phyloP scores from a whole-genome alignment of 495 filamentous ascomycete genomes.

The Opeltia flavorubescens region DNA sequence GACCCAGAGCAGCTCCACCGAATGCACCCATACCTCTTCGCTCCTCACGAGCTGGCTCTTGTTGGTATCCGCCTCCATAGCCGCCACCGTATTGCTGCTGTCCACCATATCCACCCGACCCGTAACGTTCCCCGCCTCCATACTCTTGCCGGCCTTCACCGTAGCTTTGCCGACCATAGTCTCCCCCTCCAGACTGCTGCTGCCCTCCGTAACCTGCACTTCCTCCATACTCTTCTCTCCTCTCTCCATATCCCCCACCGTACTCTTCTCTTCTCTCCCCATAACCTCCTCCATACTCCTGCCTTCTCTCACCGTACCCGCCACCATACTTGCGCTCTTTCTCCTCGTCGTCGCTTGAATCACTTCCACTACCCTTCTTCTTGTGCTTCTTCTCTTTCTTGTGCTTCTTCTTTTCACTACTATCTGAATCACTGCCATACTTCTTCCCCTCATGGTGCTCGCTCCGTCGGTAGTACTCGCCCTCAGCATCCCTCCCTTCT shows the following conservation, averaged over 20 bases:
- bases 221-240: background rate
- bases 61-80: background rate
- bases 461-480: constrained; percentile 5
- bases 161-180: background rate
- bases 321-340: background rate
- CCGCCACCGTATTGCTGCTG: constrained; percentile 3
- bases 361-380: constrained; percentile 1
- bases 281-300: constrained; percentile 2
- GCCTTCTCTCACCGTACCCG: background rate
- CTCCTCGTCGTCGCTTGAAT: background rate
- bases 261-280: constrained; percentile 4
- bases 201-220: background rate
- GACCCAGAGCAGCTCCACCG: background rate
- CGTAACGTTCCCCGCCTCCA: background rate
- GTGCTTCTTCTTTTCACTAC: constrained; percentile 11
- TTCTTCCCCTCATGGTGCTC: constrained; percentile 6
- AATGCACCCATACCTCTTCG: background rate
- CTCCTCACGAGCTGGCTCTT: background rate
- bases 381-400: constrained; percentile 4
- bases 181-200: background rate
- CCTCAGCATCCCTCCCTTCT: constrained; percentile 5
- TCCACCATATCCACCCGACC: background rate
- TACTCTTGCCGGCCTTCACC: background rate
- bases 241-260: constrained; percentile 1
- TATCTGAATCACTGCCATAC: constrained; percentile 1